Base-by-base conservation (phyloP, 768 basidiomycete species). In the Chalciporus chontae region DNA sequence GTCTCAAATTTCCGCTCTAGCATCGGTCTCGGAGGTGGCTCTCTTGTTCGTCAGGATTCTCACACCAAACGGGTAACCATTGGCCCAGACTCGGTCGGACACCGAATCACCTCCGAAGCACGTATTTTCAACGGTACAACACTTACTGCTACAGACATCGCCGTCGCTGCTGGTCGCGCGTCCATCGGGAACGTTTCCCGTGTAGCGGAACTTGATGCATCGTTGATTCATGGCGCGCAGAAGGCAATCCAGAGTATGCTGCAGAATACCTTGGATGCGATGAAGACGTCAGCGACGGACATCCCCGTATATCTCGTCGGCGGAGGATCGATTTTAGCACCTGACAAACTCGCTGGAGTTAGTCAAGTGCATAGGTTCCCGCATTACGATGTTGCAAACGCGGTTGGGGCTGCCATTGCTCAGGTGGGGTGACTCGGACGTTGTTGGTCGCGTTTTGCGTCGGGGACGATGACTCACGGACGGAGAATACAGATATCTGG, bases 21-120 rank as follows among this genome's bases (percentile, higher is more conserved):
- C 34, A 75, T 84, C 47, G 84, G 79, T 10, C 73, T 86, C 14
- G 84, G 84, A 40, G 84, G 84, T 40, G 84, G 84, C 8, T 84
- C 82, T 8, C 63, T 75, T 34, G 70, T 84, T 19, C 71, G 74
- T 38, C 50, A 64, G 19, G 58, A 61, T 45, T 60, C 68, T 21
- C 46, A 52, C 14, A 60, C 63, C 3, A 66, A 72, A 18, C 71
- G 64, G 43, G 74, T 80, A 21, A 71, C 75, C 0, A 73, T 86
- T 29, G 84, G 84, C 0, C 84, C 84, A 10, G 78, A 83, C 57
- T 86, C 82, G 1, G 81, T 85, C 15, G 84, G 84, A 0, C 78
- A 83, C 60, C 61, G 66, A 53, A 71, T 80, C 43, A 71, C 71
- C 4, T 70, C 66, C 38, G 77, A 83, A 38, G 74, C 76, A 5